Evolutionary conservation across 805 yeast species (phyloP), one percentile per base, ranked within the genome.

Genomic region (Kuraishia borneana): DNA sequence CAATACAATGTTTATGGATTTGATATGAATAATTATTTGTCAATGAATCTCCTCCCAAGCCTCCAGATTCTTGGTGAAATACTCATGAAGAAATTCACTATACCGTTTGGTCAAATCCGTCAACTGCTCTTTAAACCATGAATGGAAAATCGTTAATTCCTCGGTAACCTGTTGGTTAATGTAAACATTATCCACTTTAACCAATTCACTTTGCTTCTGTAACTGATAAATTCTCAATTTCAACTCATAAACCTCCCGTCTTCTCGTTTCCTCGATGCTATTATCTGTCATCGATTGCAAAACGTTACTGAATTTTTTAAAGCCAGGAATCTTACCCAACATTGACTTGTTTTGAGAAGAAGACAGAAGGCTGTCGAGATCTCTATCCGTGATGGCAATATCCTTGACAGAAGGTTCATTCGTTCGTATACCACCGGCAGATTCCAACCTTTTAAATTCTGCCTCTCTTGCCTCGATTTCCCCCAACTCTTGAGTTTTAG

Each of bases 251-350:
- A 50, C 35, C 25, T 53, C 53, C 22, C 47, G 51, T 29, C 48
- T 45, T 26, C 61, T 38, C 5, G 62, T 55, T 32, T 48, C 54
- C 21, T 54, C 60, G 2, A 59, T 60, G 37, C 56, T 50, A 1
- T 48, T 41, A 31, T 58, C 62, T 21, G 58, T 55, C 38, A 56
- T 54, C 31, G 56, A 54, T 21, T 45, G 40, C 3, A 58, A 44
- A 23, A 51, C 54, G 33, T 46, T 56, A 38, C 54, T 57, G n/a
- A 58, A 31, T 34, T 47, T 55, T 31, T 45, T 54, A 21, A 58
- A 39, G 3, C 61, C 62, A 1, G 63, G 63, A 6, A 58, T 54
- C 28, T 50, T 58, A 10, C 48, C 56, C 34, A 46, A 53, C 18
- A 45, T 42, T 21, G 18, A 30, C 13, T 53, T 37, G 29, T 51